Evolutionary conservation across 192 early-diverging fungal genomes (phyloP), one percentile per base, ranked within the genome.

Genomic region (Backusella tarrabulga): DNA sequence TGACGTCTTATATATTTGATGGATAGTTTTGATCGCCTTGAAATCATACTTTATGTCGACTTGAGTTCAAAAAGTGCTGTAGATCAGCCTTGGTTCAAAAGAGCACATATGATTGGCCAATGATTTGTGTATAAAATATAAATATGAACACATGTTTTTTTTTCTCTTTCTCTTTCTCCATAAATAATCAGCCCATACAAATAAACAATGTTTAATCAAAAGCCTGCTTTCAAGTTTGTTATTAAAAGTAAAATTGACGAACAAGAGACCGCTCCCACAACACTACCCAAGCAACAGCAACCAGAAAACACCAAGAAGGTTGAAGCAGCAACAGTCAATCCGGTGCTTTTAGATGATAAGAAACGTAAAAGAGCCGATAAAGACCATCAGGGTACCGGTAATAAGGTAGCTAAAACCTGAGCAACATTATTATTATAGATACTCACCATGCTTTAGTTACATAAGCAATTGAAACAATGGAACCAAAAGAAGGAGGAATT

Each of bases 391-490:
- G n/a, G 11, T 29, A 63, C 56, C 12, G 56, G 56, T 63, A 71
- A 40, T 32, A 42, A 44, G 70, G 38, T 40, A 71, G 21, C 19
- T 11, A 0, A 42, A 71, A 41, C 15, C 15, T 14, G 32, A 32
- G 32, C 32, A 32, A 32, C 32, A 2, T 17, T 50, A n/a, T n/a
- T 6, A n/a, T n/a, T 54, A 35, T n/a, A 15, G 3, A 29, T 23
- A 17, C 29, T 44, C 15, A 12, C 3, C 42, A 1, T 54, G 3
- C 9, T 34, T 9, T 41, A 80, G 79, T 76, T 80, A n/a, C 63
- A 76, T 29, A 72, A 34, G 3, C 79, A 80, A 67, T 44, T 80
- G 44, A 26, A 76, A 21, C 72, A 52, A 72, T 80, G 74, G 79
- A 76, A 76, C 29, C 26, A 76, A 23, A 76, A 76, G 12, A 69